These are phyloP conservation scores for Astrocystis sublimbata DNA, from an alignment of 495 filamentous ascomycete genomes.

Conservation along the genomic window DNA sequence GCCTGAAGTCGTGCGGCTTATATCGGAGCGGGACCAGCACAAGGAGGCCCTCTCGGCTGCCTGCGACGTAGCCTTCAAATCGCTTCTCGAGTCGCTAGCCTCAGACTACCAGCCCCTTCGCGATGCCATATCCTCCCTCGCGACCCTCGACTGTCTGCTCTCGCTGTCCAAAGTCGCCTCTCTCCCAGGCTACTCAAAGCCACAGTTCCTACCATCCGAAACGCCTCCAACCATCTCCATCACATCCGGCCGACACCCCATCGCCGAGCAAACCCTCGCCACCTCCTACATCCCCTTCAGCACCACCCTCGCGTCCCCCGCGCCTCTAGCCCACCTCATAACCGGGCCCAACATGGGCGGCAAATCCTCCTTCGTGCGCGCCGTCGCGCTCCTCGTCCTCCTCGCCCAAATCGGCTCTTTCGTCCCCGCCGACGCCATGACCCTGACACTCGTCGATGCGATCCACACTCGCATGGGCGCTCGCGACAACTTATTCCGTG, in stretches of 20 bases:
- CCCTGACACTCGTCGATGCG: conserved; percentile 80
- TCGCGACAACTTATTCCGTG: conserved; percentile 92
- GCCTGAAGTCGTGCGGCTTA: conserved; percentile 77
- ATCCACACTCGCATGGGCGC: conserved; percentile 98
- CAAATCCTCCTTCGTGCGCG: conserved; percentile 92
- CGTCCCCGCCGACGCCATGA: conserved; percentile 75
- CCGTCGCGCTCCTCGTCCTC: conserved; percentile 86
- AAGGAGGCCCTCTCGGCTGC: conserved; percentile 90
- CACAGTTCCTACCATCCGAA: conserved; percentile 62
- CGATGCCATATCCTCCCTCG: conserved; percentile 82
- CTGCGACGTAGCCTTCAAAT: conserved; percentile 80
- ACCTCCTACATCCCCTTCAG: conserved; percentile 91
- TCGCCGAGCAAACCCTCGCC: conserved; percentile 89
- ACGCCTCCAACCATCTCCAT: conserved; percentile 70
- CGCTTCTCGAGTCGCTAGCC: conserved; percentile 70
- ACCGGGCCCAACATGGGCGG: conserved; percentile 99
- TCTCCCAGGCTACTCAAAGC: conserved; percentile 89
- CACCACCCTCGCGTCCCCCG: conserved; percentile 62
- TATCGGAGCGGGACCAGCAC: conserved; percentile 90
- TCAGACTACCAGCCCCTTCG: conserved; percentile 84
- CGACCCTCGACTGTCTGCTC: conserved; percentile 85
- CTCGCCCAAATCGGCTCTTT: conserved; percentile 96
- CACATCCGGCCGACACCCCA: conserved; percentile 82
- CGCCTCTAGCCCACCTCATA: conserved; percentile 75
- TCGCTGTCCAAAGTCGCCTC: conserved; percentile 80